Percentiles rank a stretch among this genome's conserved stretches.
Evolutionary conservation across 2,329 filamentous ascomycete genomes (phyloP).

Genomic region (Diaporthe velutina): DNA sequence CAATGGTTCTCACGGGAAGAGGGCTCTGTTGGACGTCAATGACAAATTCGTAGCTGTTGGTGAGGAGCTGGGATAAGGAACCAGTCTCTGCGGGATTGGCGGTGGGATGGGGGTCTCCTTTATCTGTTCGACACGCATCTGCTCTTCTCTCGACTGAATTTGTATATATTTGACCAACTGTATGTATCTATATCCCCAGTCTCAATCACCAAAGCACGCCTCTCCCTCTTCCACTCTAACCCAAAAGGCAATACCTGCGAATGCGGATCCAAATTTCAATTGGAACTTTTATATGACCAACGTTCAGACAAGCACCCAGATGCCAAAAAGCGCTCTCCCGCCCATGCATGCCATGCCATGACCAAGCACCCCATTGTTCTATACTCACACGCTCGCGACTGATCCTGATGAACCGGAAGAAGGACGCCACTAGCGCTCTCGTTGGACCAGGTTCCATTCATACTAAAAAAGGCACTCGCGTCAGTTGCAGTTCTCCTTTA

Average conservation of each 20-base stretch:
- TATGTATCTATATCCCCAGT: constrained; percentile 13
- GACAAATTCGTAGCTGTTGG: background rate
- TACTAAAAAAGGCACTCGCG: constrained; percentile 56
- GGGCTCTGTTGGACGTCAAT: background rate
- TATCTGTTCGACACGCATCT: background rate
- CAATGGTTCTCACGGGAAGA: too few relatives aligned
- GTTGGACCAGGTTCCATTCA: constrained; percentile 73
- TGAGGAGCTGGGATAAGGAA: background rate
- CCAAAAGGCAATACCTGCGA: constrained; percentile 7
- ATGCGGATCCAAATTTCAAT: constrained; percentile 11
- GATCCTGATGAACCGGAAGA: constrained; percentile 8
- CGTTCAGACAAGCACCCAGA: background rate
- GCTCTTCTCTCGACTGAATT: background rate
- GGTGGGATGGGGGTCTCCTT: background rate
- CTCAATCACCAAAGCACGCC: background rate
- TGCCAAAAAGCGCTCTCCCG: constrained; percentile 14
- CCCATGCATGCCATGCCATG: background rate
- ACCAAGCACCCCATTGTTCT: background rate
- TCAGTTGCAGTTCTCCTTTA: constrained; percentile 3
- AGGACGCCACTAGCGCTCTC: constrained; percentile 60
- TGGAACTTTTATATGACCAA: constrained; percentile 19
- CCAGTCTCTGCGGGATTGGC: background rate
- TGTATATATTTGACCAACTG: background rate
- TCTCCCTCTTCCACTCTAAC: background rate
- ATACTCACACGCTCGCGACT: constrained; percentile 10